These are phyloP conservation scores for Pleurotus platypus DNA, from an alignment of 768 basidiomycete species.

Conservation along the genomic window DNA sequence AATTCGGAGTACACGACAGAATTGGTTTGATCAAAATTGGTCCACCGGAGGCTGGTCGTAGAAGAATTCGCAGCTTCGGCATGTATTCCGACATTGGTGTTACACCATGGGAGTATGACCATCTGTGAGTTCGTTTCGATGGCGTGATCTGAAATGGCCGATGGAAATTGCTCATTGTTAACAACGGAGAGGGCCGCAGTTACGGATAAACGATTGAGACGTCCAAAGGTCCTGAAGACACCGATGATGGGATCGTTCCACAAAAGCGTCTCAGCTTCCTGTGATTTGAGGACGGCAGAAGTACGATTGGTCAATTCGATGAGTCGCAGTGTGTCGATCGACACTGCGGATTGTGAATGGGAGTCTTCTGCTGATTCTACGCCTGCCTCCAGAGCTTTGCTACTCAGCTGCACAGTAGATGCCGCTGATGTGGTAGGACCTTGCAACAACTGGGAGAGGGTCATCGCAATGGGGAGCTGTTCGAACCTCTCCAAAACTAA, in stretches of 20 bases:
- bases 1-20: slow-evolving; percentile 75
- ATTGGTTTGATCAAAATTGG: slow-evolving; percentile 70
- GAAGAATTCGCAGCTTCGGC: slow-evolving; percentile 17
- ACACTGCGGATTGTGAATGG: slow-evolving; percentile 22
- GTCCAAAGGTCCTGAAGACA: slow-evolving; percentile 75
- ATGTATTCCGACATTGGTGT: slow-evolving; percentile 24
- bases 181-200: slow-evolving; percentile 74
- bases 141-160: slow-evolving; percentile 60
- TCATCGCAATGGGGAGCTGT: slow-evolving; percentile 79
- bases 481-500: slow-evolving; percentile 81
- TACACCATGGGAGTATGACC: slow-evolving; percentile 83
- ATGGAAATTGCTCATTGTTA: slow-evolving; percentile 67
- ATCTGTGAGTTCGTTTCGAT: slow-evolving; percentile 59
- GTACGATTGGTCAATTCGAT: slow-evolving; percentile 89
- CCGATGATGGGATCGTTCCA: slow-evolving; percentile 69
- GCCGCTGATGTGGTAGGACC: slow-evolving; percentile 13
- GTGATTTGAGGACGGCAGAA: slow-evolving; percentile 80
- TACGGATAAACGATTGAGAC: slow-evolving; percentile 64
- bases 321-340: slow-evolving; percentile 78
- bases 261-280: slow-evolving; percentile 68
- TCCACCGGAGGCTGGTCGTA: slow-evolving; percentile 27
- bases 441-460: slow-evolving; percentile 71
- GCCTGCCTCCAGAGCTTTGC: slow-evolving; percentile 25
- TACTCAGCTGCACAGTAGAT: slow-evolving; percentile 15
- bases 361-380: neutral